Base-by-base conservation (phyloP, 306 rosid species). In the Malus orientalis region DNA sequence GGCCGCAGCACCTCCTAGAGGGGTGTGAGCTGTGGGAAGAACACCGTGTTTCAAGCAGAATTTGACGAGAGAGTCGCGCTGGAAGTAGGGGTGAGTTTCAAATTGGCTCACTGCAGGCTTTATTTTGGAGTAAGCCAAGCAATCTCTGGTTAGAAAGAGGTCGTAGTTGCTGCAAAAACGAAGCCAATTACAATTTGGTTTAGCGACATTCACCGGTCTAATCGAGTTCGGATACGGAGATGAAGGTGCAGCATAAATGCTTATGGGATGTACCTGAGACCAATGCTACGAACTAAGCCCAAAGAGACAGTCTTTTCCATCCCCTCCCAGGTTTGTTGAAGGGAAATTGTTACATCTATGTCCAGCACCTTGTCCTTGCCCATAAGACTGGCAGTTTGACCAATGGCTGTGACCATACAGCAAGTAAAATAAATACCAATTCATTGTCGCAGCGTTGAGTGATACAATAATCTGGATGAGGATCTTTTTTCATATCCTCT, bases 81-180 rank as follows among this genome's bases (percentile, higher is more conserved):
- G 97, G 84, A 89, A 93, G 76, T 88, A 93, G 25, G 98, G 96
- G 74, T 93, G 98, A 30, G 89, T 86, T 86, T 93, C 98, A 12
- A 93, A 81, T 86, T 93, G 98, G 74, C 90, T 93, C 66, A 87
- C 98, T 20, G 97, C 93, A 58, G 98, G 98, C 89, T 90, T 91
- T 74, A 89, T 85, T 90, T 93, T 93, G 76, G 98, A 77, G 74
- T 93, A 93, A 42, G 97, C 96, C 59, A 93, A 86, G 84, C 98
- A 93, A 66, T 93, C 98, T 85, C 97, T 82, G 42, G 98, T 88
- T 60, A 93, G 82, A 81, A 89, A 93, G 83, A 93, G 80, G 38
- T 93, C 96, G 57, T 88, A 91, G 84, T 93, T 93, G 96, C 98
- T 93, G 97, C 90, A 87, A 16, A 64, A 8, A 19, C 3, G 3